Percentiles rank a stretch among this genome's conserved stretches.
These are phyloP conservation scores for Monilinia fructicola DNA, from an alignment of 2,329 filamentous ascomycete genomes.

Conservation along the genomic window DNA sequence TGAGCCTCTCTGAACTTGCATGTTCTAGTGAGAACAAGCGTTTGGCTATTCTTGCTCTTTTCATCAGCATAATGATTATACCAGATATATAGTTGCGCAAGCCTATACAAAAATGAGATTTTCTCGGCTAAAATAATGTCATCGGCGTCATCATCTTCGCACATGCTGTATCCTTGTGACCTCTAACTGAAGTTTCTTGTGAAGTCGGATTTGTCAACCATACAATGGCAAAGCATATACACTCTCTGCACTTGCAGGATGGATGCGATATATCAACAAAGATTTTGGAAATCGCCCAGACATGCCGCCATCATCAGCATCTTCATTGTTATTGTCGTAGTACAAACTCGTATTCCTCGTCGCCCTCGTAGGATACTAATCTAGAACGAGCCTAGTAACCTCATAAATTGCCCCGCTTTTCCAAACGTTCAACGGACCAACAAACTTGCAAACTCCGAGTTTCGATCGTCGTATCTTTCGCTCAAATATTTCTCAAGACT, in stretches of 20 bases:
- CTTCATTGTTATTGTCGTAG: not conserved
- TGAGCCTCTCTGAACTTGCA: not conserved
- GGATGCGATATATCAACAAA: not conserved
- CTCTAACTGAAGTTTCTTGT: not conserved
- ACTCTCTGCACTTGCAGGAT: not conserved
- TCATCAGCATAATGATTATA: not conserved
- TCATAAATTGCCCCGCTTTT: not conserved
- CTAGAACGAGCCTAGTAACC: not conserved
- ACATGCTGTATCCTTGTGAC: not conserved
- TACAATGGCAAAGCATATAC: not conserved
- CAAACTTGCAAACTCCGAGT: conserved; percentile 1
- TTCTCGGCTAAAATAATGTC: not conserved
- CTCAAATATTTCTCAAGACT: conserved; percentile 28
- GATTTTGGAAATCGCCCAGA: not conserved
- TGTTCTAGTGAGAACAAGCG: not conserved
- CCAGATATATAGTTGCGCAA: not conserved
- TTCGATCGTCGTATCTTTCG: conserved; percentile 32
- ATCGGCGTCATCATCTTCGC: not conserved
- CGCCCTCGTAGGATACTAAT: not conserved
- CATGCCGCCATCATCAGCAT: not conserved
- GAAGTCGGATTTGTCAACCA: not conserved
- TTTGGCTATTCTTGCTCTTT: not conserved
- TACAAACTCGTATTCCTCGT: not conserved
- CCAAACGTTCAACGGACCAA: not conserved
- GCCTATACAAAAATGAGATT: not conserved